Conservation (phyloP, 2,329 filamentous ascomycete genomes). For the Proliferodiscus dingleyae region DNA sequence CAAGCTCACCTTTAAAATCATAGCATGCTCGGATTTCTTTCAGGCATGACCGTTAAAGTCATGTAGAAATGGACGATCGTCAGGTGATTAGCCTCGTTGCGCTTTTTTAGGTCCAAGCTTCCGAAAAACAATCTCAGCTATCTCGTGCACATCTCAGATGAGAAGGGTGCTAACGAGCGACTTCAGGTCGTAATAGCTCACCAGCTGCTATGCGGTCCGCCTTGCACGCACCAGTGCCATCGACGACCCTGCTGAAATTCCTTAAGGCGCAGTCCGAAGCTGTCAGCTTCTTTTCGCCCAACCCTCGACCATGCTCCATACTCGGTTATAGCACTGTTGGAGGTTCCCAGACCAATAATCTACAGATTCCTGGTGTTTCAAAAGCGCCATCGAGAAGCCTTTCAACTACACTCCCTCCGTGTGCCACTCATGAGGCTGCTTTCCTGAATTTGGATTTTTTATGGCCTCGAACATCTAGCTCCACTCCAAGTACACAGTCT, state of each 20-base stretch:
- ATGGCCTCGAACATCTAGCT: conserved; percentile 15
- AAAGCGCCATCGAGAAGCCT: conserved; percentile 17
- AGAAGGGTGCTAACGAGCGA: neutral
- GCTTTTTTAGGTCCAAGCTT: too few relatives aligned
- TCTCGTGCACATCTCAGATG: neutral
- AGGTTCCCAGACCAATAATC: conserved; percentile 10
- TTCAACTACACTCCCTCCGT: conserved; percentile 16
- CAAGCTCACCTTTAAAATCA: too few relatives aligned
- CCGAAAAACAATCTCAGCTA: neutral
- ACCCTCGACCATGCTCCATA: conserved; percentile 28
- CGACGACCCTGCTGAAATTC: conserved; percentile 61
- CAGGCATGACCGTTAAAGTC: too few relatives aligned
- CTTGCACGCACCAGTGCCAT: conserved; percentile 39
- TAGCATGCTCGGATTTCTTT: too few relatives aligned
- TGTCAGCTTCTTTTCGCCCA: conserved; percentile 45
- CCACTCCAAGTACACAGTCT: conserved; percentile 1
- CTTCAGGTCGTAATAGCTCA: conserved; percentile 1
- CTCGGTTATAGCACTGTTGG: conserved; percentile 23
- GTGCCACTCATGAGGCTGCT: conserved; percentile 20
- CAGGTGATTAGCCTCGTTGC: too few relatives aligned
- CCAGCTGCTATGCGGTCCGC: conserved; percentile 30
- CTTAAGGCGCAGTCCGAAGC: conserved; percentile 65
- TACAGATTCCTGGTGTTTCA: conserved; percentile 1
- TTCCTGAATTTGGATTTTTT: conserved; percentile 27
- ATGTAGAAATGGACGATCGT: too few relatives aligned